phyloP scores from a whole-genome alignment of 2,329 filamentous ascomycete species.

The Colletotrichum theobromicola region DNA sequence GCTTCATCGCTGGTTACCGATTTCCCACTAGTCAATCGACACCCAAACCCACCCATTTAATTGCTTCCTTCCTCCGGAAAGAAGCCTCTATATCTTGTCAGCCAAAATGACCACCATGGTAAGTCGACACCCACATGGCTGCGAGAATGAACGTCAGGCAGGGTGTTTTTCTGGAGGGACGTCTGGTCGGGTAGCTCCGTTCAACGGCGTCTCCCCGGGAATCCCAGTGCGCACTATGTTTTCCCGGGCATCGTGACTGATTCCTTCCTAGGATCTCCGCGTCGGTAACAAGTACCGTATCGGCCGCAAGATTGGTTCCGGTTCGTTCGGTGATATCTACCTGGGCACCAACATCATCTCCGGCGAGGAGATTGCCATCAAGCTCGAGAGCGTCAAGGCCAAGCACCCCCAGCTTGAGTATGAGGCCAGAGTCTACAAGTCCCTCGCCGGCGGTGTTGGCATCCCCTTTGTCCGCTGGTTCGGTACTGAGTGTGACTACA shows the following conservation, averaged over 20 bases:
- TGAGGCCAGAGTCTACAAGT: constrained; percentile 92
- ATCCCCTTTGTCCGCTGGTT: constrained; percentile 99
- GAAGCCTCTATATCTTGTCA: constrained; percentile 18
- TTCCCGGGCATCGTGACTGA: neutral
- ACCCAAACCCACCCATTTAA: neutral
- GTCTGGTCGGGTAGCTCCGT: neutral
- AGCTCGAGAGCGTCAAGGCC: constrained; percentile 98
- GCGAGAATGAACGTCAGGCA: neutral
- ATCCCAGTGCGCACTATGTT: neutral
- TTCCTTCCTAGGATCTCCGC: constrained; percentile 78
- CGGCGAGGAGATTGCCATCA: constrained; percentile 99
- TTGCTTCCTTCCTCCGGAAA: constrained; percentile 18
- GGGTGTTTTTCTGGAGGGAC: neutral
- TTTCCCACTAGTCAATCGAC: neutral
- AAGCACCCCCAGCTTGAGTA: constrained; percentile 99
- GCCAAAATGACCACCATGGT: constrained; percentile 59
- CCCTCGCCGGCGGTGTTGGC: constrained; percentile 92
- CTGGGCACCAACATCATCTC: constrained; percentile 99
- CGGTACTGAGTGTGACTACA: constrained; percentile 99
- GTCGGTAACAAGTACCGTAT: constrained; percentile 99
- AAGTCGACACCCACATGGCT: constrained; percentile 27
- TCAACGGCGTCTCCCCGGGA: neutral
- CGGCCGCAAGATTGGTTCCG: constrained; percentile 97
- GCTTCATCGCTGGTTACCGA: neutral
- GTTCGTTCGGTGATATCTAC: constrained; percentile 98